phyloP scores from a whole-genome alignment of 2,329 filamentous ascomycete genomes.

The Paraphaeosphaeria minitans region DNA sequence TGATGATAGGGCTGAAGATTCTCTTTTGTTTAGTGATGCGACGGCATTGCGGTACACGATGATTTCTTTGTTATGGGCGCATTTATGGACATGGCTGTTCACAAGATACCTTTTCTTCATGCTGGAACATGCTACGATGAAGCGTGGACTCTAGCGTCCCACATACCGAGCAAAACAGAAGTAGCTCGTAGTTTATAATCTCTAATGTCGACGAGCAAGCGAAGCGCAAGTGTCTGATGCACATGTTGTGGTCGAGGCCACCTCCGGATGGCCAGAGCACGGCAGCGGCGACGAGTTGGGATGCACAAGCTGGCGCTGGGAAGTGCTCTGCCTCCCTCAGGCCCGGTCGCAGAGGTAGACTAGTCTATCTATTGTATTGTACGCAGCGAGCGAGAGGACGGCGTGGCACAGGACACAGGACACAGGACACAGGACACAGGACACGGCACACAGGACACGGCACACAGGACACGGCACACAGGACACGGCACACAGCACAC shows the following conservation, averaged over 20 bases:
- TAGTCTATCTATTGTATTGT: no score
- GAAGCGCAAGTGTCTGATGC: neutral
- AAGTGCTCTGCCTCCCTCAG: neutral
- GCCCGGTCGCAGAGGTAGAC: neutral
- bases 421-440: no score
- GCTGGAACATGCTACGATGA: slow-evolving; percentile 16
- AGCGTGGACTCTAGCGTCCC: slow-evolving; percentile 11
- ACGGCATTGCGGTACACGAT: slow-evolving; percentile 12
- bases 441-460: no score
- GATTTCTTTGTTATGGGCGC: slow-evolving; percentile 14
- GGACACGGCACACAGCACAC: no score
- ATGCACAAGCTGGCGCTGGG: neutral
- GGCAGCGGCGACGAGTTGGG: neutral
- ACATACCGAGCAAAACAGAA: neutral
- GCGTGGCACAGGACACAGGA: neutral
- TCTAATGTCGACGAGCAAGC: slow-evolving; percentile 6
- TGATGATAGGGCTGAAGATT: neutral
- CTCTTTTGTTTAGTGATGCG: slow-evolving; percentile 2
- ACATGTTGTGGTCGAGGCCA: neutral
- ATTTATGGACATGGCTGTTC: slow-evolving; percentile 19
- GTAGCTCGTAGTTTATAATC: slow-evolving; percentile 15
- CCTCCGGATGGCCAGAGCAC: neutral
- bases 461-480: no score
- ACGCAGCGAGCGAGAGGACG: no score
- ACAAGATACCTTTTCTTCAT: slow-evolving; percentile 32